Conservation (phyloP, 192 early-diverging fungal genomes). For the Mortierella alpina region DNA sequence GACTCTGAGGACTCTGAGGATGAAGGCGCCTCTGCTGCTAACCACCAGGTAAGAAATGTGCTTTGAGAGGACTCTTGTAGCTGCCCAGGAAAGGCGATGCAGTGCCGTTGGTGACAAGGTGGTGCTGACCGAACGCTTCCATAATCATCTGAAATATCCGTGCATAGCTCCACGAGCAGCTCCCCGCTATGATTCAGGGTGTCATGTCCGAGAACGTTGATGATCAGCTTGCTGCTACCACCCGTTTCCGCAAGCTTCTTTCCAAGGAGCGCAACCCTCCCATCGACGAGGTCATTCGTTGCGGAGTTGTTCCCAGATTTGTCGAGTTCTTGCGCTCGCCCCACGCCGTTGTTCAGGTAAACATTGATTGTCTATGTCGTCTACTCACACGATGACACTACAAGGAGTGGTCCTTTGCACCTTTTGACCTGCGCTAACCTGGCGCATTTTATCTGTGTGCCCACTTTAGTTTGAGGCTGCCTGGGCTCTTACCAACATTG, state of each 20-base stretch:
- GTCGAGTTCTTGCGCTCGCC: slow-evolving; percentile 92
- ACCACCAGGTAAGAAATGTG: slow-evolving; percentile 63
- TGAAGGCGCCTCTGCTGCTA: slow-evolving; percentile 65
- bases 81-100: no score
- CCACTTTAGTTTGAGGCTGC: slow-evolving; percentile 91
- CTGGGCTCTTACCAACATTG: slow-evolving; percentile 99
- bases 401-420: neutral
- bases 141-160: neutral
- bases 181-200: slow-evolving; percentile 83
- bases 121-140: neutral
- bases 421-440: no score
- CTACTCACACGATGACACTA: neutral
- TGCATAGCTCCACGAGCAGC: slow-evolving; percentile 75
- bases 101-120: no score
- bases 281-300: slow-evolving; percentile 94
- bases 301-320: slow-evolving; percentile 93
- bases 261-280: slow-evolving; percentile 96
- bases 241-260: slow-evolving; percentile 93
- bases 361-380: no score
- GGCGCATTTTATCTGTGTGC: neutral
- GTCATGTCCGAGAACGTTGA: slow-evolving; percentile 85
- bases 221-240: slow-evolving; percentile 82
- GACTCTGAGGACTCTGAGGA: slow-evolving; percentile 84
- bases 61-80: no score
- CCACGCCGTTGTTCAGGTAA: slow-evolving; percentile 86